phyloP scores from a whole-genome alignment of 805 yeast genomes.

The Candida montana region DNA sequence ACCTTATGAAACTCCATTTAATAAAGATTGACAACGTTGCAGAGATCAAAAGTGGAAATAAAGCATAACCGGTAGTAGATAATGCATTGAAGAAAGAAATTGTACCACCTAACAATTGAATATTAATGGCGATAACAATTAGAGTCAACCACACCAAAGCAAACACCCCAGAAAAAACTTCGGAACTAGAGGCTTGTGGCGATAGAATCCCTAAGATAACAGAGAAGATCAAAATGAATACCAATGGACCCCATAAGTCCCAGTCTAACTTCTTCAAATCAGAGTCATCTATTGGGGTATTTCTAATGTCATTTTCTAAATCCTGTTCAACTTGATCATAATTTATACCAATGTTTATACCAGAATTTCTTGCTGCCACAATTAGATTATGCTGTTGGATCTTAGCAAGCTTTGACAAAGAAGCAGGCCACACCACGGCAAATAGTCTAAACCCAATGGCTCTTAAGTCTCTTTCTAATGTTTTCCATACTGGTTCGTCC shows the following conservation, averaged over 20 bases:
- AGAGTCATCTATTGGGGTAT: conserved; percentile 21
- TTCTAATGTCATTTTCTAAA: conserved; percentile 22
- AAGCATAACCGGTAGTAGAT: conserved; percentile 64
- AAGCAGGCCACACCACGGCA: conserved; percentile 39
- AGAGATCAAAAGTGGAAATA: conserved; percentile 59
- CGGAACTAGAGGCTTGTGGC: conserved; percentile 33
- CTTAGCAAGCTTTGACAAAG: conserved; percentile 25
- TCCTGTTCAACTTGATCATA: conserved; percentile 26
- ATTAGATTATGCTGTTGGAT: conserved; percentile 26
- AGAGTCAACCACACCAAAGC: conserved; percentile 59
- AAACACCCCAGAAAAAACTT: conserved; percentile 61
- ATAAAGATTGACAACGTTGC: conserved; percentile 44
- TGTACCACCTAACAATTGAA: conserved; percentile 55
- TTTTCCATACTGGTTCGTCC: conserved; percentile 61
- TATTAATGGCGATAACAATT: conserved; percentile 55
- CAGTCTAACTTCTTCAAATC: conserved; percentile 37
- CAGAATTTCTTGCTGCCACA: conserved; percentile 26
- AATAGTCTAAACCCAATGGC: conserved; percentile 39
- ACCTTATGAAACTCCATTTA: conserved; percentile 43
- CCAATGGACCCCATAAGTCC: conserved; percentile 71
- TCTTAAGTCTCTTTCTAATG: conserved; percentile 42
- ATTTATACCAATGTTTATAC: conserved; percentile 26
- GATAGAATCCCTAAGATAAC: conserved; percentile 35
- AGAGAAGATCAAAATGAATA: conserved; percentile 53
- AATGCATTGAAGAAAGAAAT: conserved; percentile 64